A percentile compares a stretch with the other conserved stretches of the same genome.
phyloP scores from a whole-genome alignment of 108 stramenopile genomes.

The Epithemia pelagica region DNA sequence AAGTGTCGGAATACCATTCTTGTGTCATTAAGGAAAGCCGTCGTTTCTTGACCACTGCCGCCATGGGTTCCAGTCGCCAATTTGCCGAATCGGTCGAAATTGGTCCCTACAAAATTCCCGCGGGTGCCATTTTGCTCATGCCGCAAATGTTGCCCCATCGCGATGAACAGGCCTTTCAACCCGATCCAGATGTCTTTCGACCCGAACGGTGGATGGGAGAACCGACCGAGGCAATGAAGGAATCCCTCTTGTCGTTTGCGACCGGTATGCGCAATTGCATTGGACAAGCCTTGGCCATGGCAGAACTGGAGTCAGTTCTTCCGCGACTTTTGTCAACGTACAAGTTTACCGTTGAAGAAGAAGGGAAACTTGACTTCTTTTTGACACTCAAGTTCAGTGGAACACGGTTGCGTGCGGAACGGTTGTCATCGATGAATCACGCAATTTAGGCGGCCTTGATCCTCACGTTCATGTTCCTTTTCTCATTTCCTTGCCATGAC shows the following conservation, averaged over 20 bases:
- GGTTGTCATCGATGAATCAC: no score
- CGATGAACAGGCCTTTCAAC: conserved; percentile 6
- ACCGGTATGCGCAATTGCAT: conserved; percentile 11
- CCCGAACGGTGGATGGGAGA: conserved; percentile 31
- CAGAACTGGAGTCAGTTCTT: conserved; percentile 7
- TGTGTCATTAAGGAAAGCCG: conserved; percentile 35
- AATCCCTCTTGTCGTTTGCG: conserved; percentile 11
- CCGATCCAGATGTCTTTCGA: conserved; percentile 27
- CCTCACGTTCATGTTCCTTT: no score
- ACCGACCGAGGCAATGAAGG: background rate
- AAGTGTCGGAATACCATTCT: conserved; percentile 1
- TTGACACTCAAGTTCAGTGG: conserved; percentile 3
- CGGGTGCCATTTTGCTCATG: conserved; percentile 20
- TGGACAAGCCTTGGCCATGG: conserved; percentile 15
- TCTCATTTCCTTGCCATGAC: no score
- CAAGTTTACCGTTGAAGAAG: conserved; percentile 4
- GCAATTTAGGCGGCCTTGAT: no score
- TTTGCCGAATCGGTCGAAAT: conserved; percentile 5
- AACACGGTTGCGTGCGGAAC: background rate
- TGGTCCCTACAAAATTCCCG: conserved; percentile 16
- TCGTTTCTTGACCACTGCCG: conserved; percentile 32
- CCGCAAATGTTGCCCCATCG: conserved; percentile 8
- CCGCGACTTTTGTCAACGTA: background rate
- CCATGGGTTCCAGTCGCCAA: conserved; percentile 22
- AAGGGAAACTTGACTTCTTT: conserved; percentile 7